These are phyloP conservation scores for Mycena citricolor DNA, from an alignment of 1,284 basidiomycete species.

Conservation along the genomic window DNA sequence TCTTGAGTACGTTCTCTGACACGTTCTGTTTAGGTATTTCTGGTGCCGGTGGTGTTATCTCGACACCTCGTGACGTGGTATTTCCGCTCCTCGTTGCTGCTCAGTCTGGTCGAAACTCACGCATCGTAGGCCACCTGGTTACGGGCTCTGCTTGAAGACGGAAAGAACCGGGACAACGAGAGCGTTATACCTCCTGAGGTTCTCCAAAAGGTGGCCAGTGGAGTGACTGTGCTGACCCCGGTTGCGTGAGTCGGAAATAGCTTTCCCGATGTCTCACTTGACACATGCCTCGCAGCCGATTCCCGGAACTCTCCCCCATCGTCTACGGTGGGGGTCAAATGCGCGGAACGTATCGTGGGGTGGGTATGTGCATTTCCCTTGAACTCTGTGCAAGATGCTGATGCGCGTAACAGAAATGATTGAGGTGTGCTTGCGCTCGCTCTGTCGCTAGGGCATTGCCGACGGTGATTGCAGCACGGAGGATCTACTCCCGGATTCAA, in stretches of 20 bases:
- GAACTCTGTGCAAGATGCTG: not conserved
- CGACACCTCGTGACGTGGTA: constrained; percentile 17
- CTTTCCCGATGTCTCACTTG: not conserved
- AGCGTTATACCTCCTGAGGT: constrained; percentile 22
- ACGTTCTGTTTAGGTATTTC: not conserved
- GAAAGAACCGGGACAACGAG: constrained; percentile 13
- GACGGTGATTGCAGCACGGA: constrained; percentile 8
- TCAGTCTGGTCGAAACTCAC: constrained; percentile 4
- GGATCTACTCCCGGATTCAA: constrained; percentile 21
- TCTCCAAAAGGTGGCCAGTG: constrained; percentile 22
- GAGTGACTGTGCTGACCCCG: constrained; percentile 19
- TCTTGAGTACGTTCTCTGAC: not conserved
- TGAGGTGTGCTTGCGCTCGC: constrained; percentile 6
- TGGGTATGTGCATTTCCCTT: constrained; percentile 15
- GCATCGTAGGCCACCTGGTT: constrained; percentile 16
- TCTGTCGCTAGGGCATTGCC: not conserved
- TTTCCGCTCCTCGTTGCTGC: not conserved
- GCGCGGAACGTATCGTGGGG: constrained; percentile 24
- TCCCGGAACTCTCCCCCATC: constrained; percentile 20
- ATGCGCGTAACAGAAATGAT: constrained; percentile 9
- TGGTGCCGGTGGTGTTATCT: not conserved
- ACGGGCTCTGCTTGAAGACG: constrained; percentile 16
- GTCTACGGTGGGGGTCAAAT: constrained; percentile 25
- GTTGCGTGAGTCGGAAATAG: constrained; percentile 12
- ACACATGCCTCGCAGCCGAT: constrained; percentile 4